phyloP scores from a whole-genome alignment of 306 rosid species.

The Dicorynia guianensis region DNA sequence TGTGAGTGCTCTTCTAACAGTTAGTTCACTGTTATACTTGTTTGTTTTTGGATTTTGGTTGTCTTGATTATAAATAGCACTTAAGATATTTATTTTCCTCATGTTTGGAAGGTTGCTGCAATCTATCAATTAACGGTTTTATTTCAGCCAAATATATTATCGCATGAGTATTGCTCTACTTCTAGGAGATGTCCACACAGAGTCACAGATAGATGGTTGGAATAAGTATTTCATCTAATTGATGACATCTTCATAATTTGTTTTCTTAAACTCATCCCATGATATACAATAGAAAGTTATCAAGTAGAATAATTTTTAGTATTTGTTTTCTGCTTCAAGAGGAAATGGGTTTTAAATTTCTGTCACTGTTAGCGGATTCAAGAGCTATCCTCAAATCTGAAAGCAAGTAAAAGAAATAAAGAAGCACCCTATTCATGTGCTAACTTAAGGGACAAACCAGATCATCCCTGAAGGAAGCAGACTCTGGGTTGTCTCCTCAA shows the following conservation, averaged over 20 bases:
- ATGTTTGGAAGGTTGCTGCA: neutral
- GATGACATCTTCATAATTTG: neutral
- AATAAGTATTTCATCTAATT: neutral
- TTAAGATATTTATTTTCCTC: neutral
- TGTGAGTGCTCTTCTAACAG: conserved; percentile 84
- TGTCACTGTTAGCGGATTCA: no score
- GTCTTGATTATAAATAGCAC: neutral
- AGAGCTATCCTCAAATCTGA: no score
- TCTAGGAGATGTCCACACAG: neutral
- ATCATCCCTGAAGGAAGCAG: no score
- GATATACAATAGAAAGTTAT: no score
- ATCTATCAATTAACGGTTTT: neutral
- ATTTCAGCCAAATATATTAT: neutral
- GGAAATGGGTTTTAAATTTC: no score
- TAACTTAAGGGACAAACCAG: no score
- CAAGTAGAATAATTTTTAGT: no score
- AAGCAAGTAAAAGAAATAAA: no score
- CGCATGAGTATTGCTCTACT: neutral
- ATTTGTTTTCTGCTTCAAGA: no score
- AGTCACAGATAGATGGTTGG: neutral
- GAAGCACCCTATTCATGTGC: no score
- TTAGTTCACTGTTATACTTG: conserved; percentile 26
- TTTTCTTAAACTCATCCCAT: no score
- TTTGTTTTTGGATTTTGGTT: neutral
- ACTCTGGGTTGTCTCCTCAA: no score